These are phyloP conservation scores for Aphanomyces cochlioides DNA, from an alignment of 352 stramenopile genomes.

Conservation along the genomic window DNA sequence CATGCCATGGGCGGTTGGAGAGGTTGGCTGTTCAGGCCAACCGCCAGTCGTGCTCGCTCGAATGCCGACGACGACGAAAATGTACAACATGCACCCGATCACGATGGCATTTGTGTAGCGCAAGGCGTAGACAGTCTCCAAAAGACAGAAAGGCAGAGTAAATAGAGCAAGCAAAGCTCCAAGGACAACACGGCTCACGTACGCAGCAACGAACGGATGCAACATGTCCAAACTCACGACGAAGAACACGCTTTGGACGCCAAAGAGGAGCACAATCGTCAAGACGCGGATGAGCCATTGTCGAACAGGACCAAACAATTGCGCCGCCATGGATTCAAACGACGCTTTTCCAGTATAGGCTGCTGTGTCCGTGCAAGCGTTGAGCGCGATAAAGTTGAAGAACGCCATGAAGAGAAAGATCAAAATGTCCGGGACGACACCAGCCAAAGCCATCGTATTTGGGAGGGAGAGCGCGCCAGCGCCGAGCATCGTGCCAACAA, in stretches of 20 bases:
- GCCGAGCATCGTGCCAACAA: constrained; percentile 77
- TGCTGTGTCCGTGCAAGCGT: constrained; percentile 52
- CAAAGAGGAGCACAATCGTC: constrained; percentile 70
- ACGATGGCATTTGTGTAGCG: constrained; percentile 63
- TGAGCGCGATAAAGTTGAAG: constrained; percentile 64
- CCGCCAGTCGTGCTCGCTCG: not conserved
- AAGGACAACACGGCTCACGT: constrained; percentile 55
- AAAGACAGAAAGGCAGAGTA: constrained; percentile 63
- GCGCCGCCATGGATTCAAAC: constrained; percentile 72
- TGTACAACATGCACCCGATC: not conserved
- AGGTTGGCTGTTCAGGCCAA: not conserved
- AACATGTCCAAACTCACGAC: constrained; percentile 81
- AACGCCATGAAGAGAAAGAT: constrained; percentile 54
- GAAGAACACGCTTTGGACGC: constrained; percentile 70
- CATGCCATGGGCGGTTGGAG: constrained; percentile 25
- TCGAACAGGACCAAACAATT: constrained; percentile 54
- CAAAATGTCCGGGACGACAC: constrained; percentile 43
- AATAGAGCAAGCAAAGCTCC: constrained; percentile 56
- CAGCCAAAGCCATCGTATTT: constrained; percentile 53
- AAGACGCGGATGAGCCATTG: constrained; percentile 64
- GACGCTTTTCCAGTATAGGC: constrained; percentile 63
- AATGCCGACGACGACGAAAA: not conserved
- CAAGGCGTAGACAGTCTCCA: constrained; percentile 77
- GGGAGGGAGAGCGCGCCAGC: constrained; percentile 72
- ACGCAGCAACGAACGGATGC: constrained; percentile 52